These are phyloP conservation scores for Plasmodium inui DNA, from an alignment of 169 alveolate species.

Conservation along the genomic window DNA sequence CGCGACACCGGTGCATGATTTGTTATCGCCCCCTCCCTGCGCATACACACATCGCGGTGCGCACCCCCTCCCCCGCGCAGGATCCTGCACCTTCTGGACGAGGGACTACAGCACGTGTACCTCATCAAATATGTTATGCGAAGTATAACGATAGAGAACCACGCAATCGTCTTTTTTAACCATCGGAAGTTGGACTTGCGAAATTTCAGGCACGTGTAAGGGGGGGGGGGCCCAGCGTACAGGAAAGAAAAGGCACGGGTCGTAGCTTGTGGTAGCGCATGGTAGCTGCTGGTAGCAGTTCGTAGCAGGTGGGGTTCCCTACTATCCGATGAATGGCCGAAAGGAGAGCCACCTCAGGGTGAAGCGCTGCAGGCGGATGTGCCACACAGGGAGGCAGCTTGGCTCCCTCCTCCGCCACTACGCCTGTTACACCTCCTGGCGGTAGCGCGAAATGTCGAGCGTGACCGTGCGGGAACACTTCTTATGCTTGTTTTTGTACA, in stretches of 20 bases:
- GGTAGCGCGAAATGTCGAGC: conserved; percentile 81
- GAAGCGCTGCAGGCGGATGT: no score
- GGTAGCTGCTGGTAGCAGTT: no score
- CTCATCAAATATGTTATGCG: conserved; percentile 26
- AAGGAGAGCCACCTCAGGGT: no score
- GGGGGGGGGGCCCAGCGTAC: not conserved
- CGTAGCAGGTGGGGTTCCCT: not conserved
- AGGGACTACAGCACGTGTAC: conserved; percentile 12
- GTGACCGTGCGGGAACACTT: conserved; percentile 83
- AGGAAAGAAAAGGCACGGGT: no score
- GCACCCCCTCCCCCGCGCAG: not conserved
- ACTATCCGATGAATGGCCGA: no score
- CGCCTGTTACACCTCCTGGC: not conserved
- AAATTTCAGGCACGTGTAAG: conserved; percentile 3
- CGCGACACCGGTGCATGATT: not conserved
- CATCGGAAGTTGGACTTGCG: not conserved
- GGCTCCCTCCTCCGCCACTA: no score
- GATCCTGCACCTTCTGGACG: conserved; percentile 13
- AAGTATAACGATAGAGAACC: conserved; percentile 20
- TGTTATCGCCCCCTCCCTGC: not conserved
- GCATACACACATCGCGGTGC: not conserved
- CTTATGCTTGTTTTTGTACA: conserved; percentile 78
- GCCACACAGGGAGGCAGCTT: no score
- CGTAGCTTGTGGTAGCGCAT: not conserved
- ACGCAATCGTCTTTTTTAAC: conserved; percentile 35